Percentiles rank a stretch among this genome's conserved stretches.
phyloP scores from a whole-genome alignment of 2,329 filamentous ascomycete genomes.

The Parafenestella ontariensis region DNA sequence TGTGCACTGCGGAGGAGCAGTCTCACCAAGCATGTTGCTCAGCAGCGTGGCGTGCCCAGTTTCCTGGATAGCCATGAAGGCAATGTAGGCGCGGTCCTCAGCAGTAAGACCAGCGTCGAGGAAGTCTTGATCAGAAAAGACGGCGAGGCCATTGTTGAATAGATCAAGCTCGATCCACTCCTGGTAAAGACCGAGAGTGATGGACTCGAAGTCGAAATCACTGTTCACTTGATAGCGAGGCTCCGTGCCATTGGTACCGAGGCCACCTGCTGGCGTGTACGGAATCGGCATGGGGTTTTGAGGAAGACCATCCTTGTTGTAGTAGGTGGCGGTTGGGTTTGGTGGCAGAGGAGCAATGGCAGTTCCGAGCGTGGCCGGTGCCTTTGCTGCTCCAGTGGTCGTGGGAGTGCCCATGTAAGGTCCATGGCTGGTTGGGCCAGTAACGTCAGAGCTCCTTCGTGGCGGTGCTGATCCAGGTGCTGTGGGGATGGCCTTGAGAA shows the following conservation, averaged over 20 bases:
- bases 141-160: slow-evolving; percentile 77
- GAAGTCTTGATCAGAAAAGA: slow-evolving; percentile 74
- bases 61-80: slow-evolving; percentile 81
- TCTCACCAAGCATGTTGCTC: slow-evolving; percentile 77
- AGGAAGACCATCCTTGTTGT: slow-evolving; percentile 74
- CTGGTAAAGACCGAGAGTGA: slow-evolving; percentile 77
- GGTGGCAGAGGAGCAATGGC: slow-evolving; percentile 66
- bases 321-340: slow-evolving; percentile 68
- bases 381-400: slow-evolving; percentile 72
- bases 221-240: slow-evolving; percentile 80
- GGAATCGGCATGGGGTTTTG: slow-evolving; percentile 73
- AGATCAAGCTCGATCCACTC: slow-evolving; percentile 87
- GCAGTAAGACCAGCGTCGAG: slow-evolving; percentile 69
- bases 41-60: slow-evolving; percentile 78
- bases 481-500: slow-evolving; percentile 24
- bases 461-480: slow-evolving; percentile 50
- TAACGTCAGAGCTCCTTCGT: slow-evolving; percentile 57
- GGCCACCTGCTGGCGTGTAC: slow-evolving; percentile 72
- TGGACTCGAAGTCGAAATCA: slow-evolving; percentile 83
- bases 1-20: slow-evolving; percentile 73
- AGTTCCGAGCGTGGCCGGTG: slow-evolving; percentile 60
- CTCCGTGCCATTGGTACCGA: slow-evolving; percentile 77
- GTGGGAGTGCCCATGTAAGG: slow-evolving; percentile 71
- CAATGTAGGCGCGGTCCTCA: slow-evolving; percentile 73
- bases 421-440: slow-evolving; percentile 71